Percentiles rank a stretch among this genome's conserved stretches.
Conservation (phyloP, 1,284 basidiomycete species). For the Golubevia sp. region DNA sequence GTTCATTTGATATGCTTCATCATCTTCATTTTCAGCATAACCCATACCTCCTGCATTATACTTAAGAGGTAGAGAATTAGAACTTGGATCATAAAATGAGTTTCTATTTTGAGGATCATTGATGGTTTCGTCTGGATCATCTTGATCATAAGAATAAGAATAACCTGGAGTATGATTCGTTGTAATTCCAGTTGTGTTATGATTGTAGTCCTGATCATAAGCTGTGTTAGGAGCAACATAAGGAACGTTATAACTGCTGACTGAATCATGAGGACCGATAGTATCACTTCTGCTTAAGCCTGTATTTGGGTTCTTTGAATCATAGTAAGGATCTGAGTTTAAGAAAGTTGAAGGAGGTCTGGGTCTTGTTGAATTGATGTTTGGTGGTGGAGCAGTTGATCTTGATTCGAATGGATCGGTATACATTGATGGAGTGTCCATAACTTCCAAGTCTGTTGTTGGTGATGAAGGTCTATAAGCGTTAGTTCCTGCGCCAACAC, state of each 20-base stretch:
- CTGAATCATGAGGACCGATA: slow-evolving; percentile 31
- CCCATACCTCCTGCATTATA: slow-evolving; percentile 36
- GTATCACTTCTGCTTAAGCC: slow-evolving; percentile 24
- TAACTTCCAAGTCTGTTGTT: too few relatives aligned
- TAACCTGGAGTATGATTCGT: not conserved
- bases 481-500: too few relatives aligned
- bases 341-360: slow-evolving; percentile 12
- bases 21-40: slow-evolving; percentile 51
- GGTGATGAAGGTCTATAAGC: too few relatives aligned
- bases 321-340: slow-evolving; percentile 20
- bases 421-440: slow-evolving; percentile 35
- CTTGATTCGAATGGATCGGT: slow-evolving; percentile 34
- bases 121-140: slow-evolving; percentile 3
- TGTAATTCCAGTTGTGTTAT: not conserved
- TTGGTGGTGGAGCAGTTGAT: slow-evolving; percentile 14
- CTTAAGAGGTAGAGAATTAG: slow-evolving; percentile 29
- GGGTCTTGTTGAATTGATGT: slow-evolving; percentile 10
- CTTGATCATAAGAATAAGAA: not conserved
- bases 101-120: not conserved
- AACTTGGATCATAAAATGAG: not conserved
- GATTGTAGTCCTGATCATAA: not conserved
- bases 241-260: slow-evolving; percentile 34
- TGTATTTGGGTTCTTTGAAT: slow-evolving; percentile 10
- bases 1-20: slow-evolving; percentile 39
- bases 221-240: not conserved